Percentiles rank a stretch among this genome's conserved stretches.
phyloP scores from a whole-genome alignment of 2,329 filamentous ascomycete genomes.

The Exophiala bonariae region DNA sequence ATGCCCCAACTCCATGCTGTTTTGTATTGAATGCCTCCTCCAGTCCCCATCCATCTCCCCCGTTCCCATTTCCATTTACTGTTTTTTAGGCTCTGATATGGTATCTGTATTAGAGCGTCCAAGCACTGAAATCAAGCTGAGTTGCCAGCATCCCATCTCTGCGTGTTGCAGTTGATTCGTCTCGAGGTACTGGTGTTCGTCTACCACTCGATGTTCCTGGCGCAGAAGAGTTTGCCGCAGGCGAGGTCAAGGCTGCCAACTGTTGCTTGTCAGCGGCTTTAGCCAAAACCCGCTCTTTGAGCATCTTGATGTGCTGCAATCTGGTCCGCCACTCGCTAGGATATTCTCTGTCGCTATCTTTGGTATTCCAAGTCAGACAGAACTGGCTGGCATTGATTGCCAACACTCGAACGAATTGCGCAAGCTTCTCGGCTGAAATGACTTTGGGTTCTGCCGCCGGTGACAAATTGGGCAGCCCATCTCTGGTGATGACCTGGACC shows the following conservation, averaged over 20 bases:
- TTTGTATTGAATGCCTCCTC: slow-evolving; percentile 6
- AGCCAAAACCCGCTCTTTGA: slow-evolving; percentile 61
- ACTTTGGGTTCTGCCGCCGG: slow-evolving; percentile 88
- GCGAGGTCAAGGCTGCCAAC: background rate
- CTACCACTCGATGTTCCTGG: slow-evolving; percentile 10
- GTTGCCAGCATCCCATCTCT: slow-evolving; percentile 18
- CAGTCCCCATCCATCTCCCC: too few relatives aligned
- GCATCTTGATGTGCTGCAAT: slow-evolving; percentile 76
- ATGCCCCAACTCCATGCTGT: slow-evolving; percentile 21
- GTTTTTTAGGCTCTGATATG: too few relatives aligned
- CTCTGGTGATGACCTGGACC: slow-evolving; percentile 84
- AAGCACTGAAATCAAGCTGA: slow-evolving; percentile 25
- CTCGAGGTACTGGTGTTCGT: slow-evolving; percentile 20
- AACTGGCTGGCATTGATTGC: slow-evolving; percentile 94
- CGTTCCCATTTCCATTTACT: slow-evolving; percentile 3
- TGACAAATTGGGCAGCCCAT: slow-evolving; percentile 87
- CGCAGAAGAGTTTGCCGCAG: background rate
- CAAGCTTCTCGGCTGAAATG: slow-evolving; percentile 77
- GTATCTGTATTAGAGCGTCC: slow-evolving; percentile 14
- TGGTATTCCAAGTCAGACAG: slow-evolving; percentile 75
- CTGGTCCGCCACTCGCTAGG: slow-evolving; percentile 87
- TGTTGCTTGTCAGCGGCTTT: slow-evolving; percentile 15
- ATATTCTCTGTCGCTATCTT: slow-evolving; percentile 69
- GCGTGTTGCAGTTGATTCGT: slow-evolving; percentile 10
- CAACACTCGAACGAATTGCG: slow-evolving; percentile 81